Percentiles rank a stretch among this genome's conserved stretches.
Conservation (phyloP, 345 rosid species). For the Ailanthus altissimus region DNA sequence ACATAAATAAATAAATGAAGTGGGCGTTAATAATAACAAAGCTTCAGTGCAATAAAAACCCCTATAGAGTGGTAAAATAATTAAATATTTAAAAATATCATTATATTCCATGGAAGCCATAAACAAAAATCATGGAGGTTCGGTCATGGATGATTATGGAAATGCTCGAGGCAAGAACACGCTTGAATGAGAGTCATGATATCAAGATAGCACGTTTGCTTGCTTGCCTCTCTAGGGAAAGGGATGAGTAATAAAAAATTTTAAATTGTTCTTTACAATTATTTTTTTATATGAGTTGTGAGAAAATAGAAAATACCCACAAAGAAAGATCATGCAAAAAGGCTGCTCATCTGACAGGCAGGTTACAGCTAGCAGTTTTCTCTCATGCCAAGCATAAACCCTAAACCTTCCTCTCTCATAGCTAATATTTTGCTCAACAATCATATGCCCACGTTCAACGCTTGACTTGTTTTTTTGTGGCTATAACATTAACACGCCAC, state of each 20-base stretch:
- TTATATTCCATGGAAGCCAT: slow-evolving; percentile 21
- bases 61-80: neutral
- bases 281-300: slow-evolving; percentile 9
- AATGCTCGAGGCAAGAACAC: slow-evolving; percentile 30
- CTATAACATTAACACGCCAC: slow-evolving; percentile 11
- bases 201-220: slow-evolving; percentile 59
- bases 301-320: slow-evolving; percentile 8
- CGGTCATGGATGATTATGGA: slow-evolving; percentile 28
- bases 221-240: slow-evolving; percentile 29
- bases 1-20: neutral
- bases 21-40: neutral
- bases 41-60: neutral
- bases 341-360: slow-evolving; percentile 90
- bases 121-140: slow-evolving; percentile 34
- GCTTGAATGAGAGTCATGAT: slow-evolving; percentile 47
- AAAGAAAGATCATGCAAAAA: slow-evolving; percentile 78
- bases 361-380: slow-evolving; percentile 81
- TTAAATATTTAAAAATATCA: neutral
- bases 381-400: slow-evolving; percentile 59
- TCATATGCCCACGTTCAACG: slow-evolving; percentile 49
- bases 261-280: too few species aligned
- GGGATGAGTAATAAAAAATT: slow-evolving; percentile 1
- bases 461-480: slow-evolving; percentile 39
- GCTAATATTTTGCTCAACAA: slow-evolving; percentile 26
- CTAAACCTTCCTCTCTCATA: slow-evolving; percentile 39